Base-by-base conservation (phyloP, 2,329 filamentous ascomycete genomes). In the Aschersonia sp. region DNA sequence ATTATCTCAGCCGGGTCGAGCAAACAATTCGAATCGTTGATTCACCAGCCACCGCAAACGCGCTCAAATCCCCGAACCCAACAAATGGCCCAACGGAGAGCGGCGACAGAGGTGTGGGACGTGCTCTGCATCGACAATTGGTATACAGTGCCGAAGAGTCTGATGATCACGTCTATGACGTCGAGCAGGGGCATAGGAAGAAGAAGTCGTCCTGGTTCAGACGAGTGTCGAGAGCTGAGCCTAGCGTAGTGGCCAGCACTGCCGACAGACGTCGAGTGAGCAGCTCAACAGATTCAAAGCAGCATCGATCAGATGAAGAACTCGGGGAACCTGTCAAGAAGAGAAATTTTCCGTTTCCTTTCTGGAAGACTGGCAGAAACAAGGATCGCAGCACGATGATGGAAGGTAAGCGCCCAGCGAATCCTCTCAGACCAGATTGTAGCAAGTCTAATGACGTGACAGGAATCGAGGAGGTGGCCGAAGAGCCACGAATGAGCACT, bases 1-100 rank as follows among this genome's bases (percentile, higher is more conserved):
- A 72, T 30, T 73, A 70, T 53, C 58, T 77, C 5, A 64, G 66
- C 45, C 65, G 61, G 32, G 66, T 67, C 3, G 68, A 73, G 49
- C 68, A 73, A 45, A 77, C 73, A 1, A 78, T 78, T 54, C 71
- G 74, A 5, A 59, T 78, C 4, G 75, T 78, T n/a, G 62, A 70
- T 49, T 74, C 74, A 3, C 70, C 72, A 3, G 64, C 64, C 2
- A 59, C 58, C 3, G 53, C 55, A n/a, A 62, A 57, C 44, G 59
- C 61, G 3, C 57, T 64, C 1, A 58, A 62, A 31, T 55, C 59
- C 2, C 66, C 69, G 0, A 59, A 61, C 44, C 65, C 66, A 31
- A 62, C 70, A 44, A 68, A 70, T 40, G 59, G 70, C 20, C 64
- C 64, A 45, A 73, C 70, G 56, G 68, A 67, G 52, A 45, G 55